Evolutionary conservation across 805 yeast species (phyloP).

Genomic region (Ogataea parapolymorpha): DNA sequence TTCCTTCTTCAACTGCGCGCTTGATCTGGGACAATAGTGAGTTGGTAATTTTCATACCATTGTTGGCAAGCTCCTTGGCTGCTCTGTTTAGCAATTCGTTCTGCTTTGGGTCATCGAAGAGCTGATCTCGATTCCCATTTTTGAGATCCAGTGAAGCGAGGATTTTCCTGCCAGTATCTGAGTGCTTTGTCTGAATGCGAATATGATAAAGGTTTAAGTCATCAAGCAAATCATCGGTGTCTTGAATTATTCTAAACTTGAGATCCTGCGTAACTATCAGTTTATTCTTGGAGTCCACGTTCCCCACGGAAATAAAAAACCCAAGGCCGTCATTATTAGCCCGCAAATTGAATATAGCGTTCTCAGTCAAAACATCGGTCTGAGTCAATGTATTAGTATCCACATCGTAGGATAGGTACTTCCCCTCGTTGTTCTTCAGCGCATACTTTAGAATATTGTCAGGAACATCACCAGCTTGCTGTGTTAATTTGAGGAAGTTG

Average conservation of each 20-base stretch:
- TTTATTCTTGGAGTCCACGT: conserved; percentile 13
- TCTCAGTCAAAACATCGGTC: conserved; percentile 28
- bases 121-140: conserved; percentile 9
- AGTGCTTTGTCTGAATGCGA: conserved; percentile 28
- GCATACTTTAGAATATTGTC: conserved; percentile 16
- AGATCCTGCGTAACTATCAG: conserved; percentile 19
- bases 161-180: conserved; percentile 16
- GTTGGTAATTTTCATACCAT: conserved; percentile 24
- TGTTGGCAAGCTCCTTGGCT: conserved; percentile 21
- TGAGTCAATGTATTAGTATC: conserved; percentile 15
- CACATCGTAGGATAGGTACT: conserved; percentile 23
- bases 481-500: conserved; percentile 14
- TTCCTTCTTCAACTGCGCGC: conserved; percentile 25
- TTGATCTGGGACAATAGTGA: conserved; percentile 18
- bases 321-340: conserved; percentile 1
- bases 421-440: conserved; percentile 24
- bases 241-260: conserved; percentile 26
- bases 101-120: conserved; percentile 11
- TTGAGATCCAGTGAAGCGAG: conserved; percentile 8
- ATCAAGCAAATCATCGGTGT: conserved; percentile 27
- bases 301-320: conserved; percentile 20
- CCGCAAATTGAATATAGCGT: conserved; percentile 27
- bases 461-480: neutral
- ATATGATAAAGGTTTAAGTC: conserved; percentile 24
- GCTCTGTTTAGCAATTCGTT: conserved; percentile 19